phyloP scores from a whole-genome alignment of 2,329 filamentous ascomycete species.

The Paraphaeosphaeria minitans region DNA sequence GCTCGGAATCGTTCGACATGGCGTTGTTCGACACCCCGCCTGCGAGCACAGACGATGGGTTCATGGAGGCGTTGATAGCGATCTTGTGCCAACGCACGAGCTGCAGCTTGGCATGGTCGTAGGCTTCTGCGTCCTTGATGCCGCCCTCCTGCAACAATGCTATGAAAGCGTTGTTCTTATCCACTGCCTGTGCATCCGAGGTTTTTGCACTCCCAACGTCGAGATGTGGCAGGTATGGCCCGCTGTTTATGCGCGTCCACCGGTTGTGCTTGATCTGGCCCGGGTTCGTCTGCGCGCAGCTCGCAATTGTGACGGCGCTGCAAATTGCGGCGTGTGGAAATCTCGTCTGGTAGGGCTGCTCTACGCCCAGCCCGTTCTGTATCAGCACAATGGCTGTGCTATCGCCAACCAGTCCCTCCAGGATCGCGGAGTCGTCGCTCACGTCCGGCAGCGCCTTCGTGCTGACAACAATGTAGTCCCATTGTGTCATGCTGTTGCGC shows the following conservation, averaged over 20 bases:
- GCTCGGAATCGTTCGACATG: conserved; percentile 68
- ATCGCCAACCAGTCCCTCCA: conserved; percentile 63
- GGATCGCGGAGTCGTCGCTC: conserved; percentile 64
- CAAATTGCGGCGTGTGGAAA: conserved; percentile 67
- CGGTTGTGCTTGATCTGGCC: conserved; percentile 72
- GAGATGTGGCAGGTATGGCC: conserved; percentile 64
- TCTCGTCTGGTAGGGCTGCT: conserved; percentile 66
- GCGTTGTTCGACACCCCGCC: conserved; percentile 68
- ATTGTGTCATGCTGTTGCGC: conserved; percentile 51
- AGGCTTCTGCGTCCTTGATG: conserved; percentile 68
- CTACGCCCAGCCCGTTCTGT: conserved; percentile 74
- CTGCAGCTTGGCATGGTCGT: conserved; percentile 70
- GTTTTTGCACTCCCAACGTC: conserved; percentile 36
- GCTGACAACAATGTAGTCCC: conserved; percentile 72
- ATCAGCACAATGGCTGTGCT: conserved; percentile 67
- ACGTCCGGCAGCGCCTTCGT: conserved; percentile 73
- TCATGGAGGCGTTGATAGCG: conserved; percentile 77
- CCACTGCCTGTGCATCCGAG: conserved; percentile 42
- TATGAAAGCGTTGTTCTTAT: conserved; percentile 57
- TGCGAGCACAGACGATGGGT: conserved; percentile 71
- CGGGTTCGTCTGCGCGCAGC: conserved; percentile 67
- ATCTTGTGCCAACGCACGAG: conserved; percentile 77
- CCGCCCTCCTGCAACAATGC: conserved; percentile 64
- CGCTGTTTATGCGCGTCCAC: conserved; percentile 74
- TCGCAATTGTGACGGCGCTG: conserved; percentile 72